Conservation (phyloP, 495 filamentous ascomycete species). For the Aspergillus avenaceus region DNA sequence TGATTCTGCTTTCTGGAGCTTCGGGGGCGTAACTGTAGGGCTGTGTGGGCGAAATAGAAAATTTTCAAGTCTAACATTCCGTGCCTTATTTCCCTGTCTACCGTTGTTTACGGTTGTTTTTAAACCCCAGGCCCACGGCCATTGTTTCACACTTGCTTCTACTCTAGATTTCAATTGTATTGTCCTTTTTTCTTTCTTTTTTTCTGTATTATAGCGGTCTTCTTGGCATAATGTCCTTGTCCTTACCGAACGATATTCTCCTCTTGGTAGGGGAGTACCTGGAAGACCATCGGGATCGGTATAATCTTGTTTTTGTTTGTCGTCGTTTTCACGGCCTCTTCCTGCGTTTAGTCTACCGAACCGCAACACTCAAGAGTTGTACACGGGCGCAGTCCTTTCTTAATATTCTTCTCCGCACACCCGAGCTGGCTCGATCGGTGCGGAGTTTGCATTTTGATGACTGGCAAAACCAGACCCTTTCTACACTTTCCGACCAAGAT, state of each 20-base stretch:
- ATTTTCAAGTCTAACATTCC: not conserved
- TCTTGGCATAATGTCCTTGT: not conserved
- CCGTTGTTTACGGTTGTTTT: not conserved
- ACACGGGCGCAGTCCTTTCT: slow-evolving; percentile 20
- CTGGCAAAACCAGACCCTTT: slow-evolving; percentile 12
- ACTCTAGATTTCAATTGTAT: not conserved
- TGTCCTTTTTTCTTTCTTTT: no score
- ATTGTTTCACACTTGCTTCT: not conserved
- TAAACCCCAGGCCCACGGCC: not conserved
- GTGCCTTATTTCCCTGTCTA: not conserved
- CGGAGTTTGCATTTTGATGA: slow-evolving; percentile 20
- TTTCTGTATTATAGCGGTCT: not conserved
- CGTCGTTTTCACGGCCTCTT: slow-evolving; percentile 30
- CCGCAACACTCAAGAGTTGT: slow-evolving; percentile 17
- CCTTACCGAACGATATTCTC: slow-evolving; percentile 29
- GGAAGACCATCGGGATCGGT: slow-evolving; percentile 24
- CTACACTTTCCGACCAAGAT: slow-evolving; percentile 2
- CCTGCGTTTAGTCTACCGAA: slow-evolving; percentile 22
- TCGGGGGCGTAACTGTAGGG: not conserved
- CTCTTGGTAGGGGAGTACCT: slow-evolving; percentile 28
- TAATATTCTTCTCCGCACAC: slow-evolving; percentile 15
- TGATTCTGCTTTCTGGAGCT: not conserved
- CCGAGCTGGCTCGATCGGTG: slow-evolving; percentile 23
- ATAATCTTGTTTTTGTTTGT: slow-evolving; percentile 29
- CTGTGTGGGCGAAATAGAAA: not conserved